Evolutionary conservation across 331 rosid species (phyloP).

Genomic region (Rosa hybrid): DNA sequence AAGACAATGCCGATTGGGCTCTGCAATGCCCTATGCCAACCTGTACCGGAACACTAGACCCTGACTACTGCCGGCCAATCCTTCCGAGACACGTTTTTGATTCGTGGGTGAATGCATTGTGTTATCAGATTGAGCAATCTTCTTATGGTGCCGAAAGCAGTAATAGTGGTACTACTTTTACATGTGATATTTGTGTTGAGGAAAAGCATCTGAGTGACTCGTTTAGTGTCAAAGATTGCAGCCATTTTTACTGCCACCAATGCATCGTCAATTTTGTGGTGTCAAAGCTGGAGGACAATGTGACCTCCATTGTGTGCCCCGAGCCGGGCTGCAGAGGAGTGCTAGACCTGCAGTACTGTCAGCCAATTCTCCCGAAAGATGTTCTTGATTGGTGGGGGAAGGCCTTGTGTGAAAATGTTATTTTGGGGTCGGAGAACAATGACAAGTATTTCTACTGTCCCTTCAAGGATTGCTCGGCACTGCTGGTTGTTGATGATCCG

Average conservation of each 20-base stretch:
- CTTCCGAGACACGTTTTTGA: not conserved
- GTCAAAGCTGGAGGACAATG: conserved; percentile 13
- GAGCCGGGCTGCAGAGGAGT: conserved; percentile 5
- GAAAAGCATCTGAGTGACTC: not conserved
- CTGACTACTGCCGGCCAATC: not conserved
- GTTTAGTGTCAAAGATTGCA: not conserved
- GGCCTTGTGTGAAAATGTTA: not conserved
- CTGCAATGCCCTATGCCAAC: not conserved
- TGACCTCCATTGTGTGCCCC: not conserved
- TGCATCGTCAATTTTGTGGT: conserved; percentile 3
- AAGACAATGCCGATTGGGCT: not conserved
- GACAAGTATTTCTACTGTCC: conserved; percentile 10
- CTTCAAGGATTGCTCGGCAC: conserved; percentile 17
- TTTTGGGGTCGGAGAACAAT: not conserved
- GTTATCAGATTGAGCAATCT: conserved; percentile 3
- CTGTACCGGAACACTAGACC: conserved; percentile 1
- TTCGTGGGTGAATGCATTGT: conserved; percentile 5
- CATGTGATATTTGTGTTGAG: not conserved
- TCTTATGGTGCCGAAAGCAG: not conserved
- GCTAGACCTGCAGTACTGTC: conserved; percentile 4
- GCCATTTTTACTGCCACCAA: conserved; percentile 1
- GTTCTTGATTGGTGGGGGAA: conserved; percentile 9
- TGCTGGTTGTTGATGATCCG: not conserved
- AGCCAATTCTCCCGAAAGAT: not conserved
- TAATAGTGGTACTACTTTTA: not conserved